Evolutionary conservation across 345 rosid species (phyloP).

Genomic region (Sonneratia caseolaris): DNA sequence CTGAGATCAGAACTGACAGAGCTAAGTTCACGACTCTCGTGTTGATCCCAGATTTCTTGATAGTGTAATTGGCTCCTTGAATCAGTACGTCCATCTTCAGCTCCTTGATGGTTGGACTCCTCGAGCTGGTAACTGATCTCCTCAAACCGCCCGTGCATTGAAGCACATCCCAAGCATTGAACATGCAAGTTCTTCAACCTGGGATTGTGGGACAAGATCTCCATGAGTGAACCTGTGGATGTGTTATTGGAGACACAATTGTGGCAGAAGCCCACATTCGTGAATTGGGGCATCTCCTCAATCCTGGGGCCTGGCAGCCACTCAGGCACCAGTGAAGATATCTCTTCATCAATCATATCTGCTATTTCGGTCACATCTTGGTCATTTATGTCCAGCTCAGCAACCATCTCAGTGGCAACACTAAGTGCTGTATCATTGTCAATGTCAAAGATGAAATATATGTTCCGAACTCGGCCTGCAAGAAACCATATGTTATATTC

Average conservation of each 20-base stretch:
- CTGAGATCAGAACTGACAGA: conserved; percentile 36
- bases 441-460: conserved; percentile 73
- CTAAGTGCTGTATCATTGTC: conserved; percentile 71
- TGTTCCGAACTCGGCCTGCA: conserved; percentile 67
- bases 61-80: conserved; percentile 20
- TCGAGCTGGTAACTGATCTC: conserved; percentile 56
- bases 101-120: conserved; percentile 27
- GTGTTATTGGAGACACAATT: conserved; percentile 59
- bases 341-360: conserved; percentile 80
- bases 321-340: conserved; percentile 61
- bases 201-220: conserved; percentile 30
- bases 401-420: conserved; percentile 92
- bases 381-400: conserved; percentile 76
- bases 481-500: not conserved
- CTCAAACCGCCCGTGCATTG: conserved; percentile 78
- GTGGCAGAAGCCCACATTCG: conserved; percentile 45
- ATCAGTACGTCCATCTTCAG: conserved; percentile 18
- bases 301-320: conserved; percentile 70
- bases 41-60: conserved; percentile 59
- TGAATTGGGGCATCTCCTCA: conserved; percentile 48
- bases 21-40: conserved; percentile 64
- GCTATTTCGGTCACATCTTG: conserved; percentile 78
- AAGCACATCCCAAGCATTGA: conserved; percentile 58
- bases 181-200: conserved; percentile 20
- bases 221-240: conserved; percentile 57